Percentiles rank a stretch among this genome's conserved stretches.
These are phyloP conservation scores for Magnolia sinica DNA, from an alignment of 164 flowering plant species.

Conservation along the genomic window DNA sequence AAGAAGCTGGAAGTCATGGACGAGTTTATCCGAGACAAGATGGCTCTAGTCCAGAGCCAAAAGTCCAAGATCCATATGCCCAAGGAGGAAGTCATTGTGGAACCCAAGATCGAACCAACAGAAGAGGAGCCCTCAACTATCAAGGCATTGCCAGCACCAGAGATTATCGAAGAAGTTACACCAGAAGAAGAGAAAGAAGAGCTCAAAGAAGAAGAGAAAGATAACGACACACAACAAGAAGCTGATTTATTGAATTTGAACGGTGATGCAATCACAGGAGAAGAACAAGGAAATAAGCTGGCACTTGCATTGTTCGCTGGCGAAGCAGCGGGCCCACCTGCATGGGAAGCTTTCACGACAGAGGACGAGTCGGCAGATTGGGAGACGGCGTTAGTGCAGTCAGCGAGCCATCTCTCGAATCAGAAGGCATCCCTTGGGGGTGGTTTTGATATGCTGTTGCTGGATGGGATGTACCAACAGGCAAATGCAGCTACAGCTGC, in stretches of 20 bases:
- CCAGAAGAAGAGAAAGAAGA: conserved; percentile 23
- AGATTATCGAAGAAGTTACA: conserved; percentile 23
- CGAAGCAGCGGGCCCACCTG: conserved; percentile 18
- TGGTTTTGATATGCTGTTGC: conserved; percentile 35
- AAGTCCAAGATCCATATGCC: neutral
- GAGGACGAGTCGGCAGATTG: conserved; percentile 50
- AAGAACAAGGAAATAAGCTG: conserved; percentile 47
- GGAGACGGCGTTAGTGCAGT: conserved; percentile 60
- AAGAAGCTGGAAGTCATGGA: conserved; percentile 51
- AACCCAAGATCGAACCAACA: conserved; percentile 7
- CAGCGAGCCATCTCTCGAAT: conserved; percentile 34
- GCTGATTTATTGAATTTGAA: conserved; percentile 53
- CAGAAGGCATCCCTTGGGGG: conserved; percentile 37
- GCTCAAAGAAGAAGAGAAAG: conserved; percentile 4
- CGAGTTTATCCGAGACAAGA: conserved; percentile 38
- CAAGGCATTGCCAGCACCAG: conserved; percentile 69
- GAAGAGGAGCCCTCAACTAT: conserved; percentile 32
- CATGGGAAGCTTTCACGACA: conserved; percentile 54
- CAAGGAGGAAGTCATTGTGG: neutral
- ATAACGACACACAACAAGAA: conserved; percentile 18
- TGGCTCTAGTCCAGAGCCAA: neutral
- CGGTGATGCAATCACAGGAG: conserved; percentile 29
- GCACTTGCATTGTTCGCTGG: conserved; percentile 72
- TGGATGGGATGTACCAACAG: conserved; percentile 62
- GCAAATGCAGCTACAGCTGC: neutral